Conservation (phyloP, 148 eudicot genomes). For the Fagopyrum tataricum region DNA sequence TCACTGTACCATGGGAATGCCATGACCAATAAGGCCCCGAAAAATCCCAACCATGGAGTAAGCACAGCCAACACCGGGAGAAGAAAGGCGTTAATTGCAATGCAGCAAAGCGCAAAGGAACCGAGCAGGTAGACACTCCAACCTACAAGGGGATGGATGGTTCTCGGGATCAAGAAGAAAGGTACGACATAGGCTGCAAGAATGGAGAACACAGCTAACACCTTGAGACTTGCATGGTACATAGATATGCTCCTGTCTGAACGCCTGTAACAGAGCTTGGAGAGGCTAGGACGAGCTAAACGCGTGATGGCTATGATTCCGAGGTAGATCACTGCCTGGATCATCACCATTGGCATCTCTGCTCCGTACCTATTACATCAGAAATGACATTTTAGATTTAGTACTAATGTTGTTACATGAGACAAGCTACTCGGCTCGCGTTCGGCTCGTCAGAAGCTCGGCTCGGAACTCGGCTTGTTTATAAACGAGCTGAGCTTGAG, state of each 20-base stretch:
- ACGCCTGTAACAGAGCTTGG: conserved; percentile 68
- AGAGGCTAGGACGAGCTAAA: conserved; percentile 66
- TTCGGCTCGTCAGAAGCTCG: too few species aligned
- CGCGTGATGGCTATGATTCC: conserved; percentile 63
- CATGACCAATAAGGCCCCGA: conserved; percentile 63
- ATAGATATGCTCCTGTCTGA: conserved; percentile 50
- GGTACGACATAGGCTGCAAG: conserved; percentile 66
- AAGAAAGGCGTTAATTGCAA: conserved; percentile 51
- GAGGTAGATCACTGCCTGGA: conserved; percentile 52
- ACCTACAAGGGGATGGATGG: conserved; percentile 75
- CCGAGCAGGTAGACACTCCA: conserved; percentile 85
- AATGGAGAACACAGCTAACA: conserved; percentile 56
- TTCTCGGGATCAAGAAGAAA: conserved; percentile 64
- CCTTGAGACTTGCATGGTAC: conserved; percentile 50
- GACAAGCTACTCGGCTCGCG: too few species aligned
- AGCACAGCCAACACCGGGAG: conserved; percentile 68
- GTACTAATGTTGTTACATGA: too few species aligned
- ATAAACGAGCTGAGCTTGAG: too few species aligned
- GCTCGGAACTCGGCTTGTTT: too few species aligned
- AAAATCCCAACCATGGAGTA: conserved; percentile 52
- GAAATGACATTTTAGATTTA: background rate
- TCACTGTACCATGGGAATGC: conserved; percentile 68
- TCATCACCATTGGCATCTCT: conserved; percentile 59
- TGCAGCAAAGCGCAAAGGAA: conserved; percentile 45
- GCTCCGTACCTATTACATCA: conserved; percentile 51